These are phyloP conservation scores for Camelina laxa DNA, from an alignment of 345 rosid species.

Conservation along the genomic window DNA sequence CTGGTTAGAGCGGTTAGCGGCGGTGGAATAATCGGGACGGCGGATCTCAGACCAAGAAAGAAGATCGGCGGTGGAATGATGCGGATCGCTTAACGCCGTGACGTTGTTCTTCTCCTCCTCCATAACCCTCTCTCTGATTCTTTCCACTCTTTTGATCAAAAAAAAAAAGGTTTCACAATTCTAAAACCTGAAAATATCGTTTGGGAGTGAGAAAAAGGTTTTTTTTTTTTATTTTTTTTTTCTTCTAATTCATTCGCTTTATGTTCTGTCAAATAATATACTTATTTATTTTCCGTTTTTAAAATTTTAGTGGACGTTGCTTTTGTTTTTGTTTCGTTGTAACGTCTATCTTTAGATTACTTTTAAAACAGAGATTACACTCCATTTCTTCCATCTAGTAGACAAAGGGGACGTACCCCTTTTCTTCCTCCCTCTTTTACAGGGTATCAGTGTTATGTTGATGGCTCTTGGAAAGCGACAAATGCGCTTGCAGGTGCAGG, in stretches of 20 bases:
- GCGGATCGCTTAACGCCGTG: slow-evolving; percentile 70
- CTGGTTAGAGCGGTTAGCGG: slow-evolving; percentile 49
- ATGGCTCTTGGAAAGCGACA: too few species aligned
- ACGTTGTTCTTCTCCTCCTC: slow-evolving; percentile 60
- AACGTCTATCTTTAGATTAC: background rate
- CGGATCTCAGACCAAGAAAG: slow-evolving; percentile 78
- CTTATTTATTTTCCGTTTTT: background rate
- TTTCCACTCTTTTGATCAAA: background rate
- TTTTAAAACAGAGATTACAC: too few species aligned
- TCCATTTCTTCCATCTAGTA: too few species aligned
- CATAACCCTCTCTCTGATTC: background rate
- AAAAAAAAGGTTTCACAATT: background rate
- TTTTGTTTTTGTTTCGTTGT: background rate
- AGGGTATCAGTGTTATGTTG: too few species aligned
- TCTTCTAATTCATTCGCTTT: too few species aligned
- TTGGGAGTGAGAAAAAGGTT: background rate
- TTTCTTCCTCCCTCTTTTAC: too few species aligned
- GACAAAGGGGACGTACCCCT: too few species aligned
- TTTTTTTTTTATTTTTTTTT: background rate
- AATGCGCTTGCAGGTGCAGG: too few species aligned
- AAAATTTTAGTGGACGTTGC: slow-evolving; percentile 6
- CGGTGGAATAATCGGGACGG: slow-evolving; percentile 43
- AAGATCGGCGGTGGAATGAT: slow-evolving; percentile 85
- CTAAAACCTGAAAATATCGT: slow-evolving; percentile 14
- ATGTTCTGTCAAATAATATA: slow-evolving; percentile 5